Evolutionary conservation across 306 rosid species (phyloP), one percentile per base, ranked within the genome.

Genomic region (Trichosanthes cucumerina): DNA sequence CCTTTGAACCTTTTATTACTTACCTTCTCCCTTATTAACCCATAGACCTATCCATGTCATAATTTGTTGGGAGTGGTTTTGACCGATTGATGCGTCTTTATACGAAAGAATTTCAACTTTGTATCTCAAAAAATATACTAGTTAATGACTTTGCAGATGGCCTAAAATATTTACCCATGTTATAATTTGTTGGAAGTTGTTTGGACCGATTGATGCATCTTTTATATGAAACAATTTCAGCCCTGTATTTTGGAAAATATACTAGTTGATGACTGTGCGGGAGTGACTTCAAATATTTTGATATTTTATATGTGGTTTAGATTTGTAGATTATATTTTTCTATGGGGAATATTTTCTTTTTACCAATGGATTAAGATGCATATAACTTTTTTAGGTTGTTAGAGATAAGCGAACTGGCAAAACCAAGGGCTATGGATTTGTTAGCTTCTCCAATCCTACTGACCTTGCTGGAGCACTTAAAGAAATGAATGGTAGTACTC

Each of bases 371-470:
- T 50, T 33, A 31, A 74, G 18, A 72, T 74, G 78, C 78, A 50
- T 74, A 49, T 49, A 16, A 74, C 34, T 23, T 3, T 50, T 46
- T 44, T 73, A 93, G 98, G 99, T 95, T 81, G 98, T 95, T 49
- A 87, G 97, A 86, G 99, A 95, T 80, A 95, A 95, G 87, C 90
- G 97, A 80, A 95, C 97, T 28, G 98, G 97, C 50, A 95, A 95
- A 84, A 95, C 99, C 74, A 95, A 92, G 86, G 99, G 99, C 63
- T 95, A 91, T 81, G 99, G 99, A 73, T 95, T 95, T 87, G 93
- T 95, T 54, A 95, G 99, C 86, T 95, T 95, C 86, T 88, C 97
- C 79, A 93, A 79, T 82, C 93, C 96, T 31, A 43, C 93, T 46
- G 89, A 87, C 81, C 91, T 95, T 58, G 99, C 99, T 75, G 97